Percentiles rank a stretch among this genome's conserved stretches.
Conservation (phyloP, 2,329 filamentous ascomycete species). For the Malbranchea zuffiana region DNA sequence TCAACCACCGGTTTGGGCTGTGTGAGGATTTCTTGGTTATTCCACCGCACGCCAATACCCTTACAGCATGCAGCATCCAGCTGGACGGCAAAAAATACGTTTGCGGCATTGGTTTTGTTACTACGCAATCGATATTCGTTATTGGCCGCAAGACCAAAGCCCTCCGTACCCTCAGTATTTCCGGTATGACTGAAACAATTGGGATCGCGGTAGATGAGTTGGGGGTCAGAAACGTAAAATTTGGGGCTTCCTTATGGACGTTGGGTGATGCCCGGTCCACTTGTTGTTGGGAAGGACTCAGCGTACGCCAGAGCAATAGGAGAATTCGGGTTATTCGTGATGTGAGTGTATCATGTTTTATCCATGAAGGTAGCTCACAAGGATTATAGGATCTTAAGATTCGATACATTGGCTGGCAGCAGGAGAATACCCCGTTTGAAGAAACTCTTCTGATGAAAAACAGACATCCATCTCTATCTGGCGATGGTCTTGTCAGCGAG, state of each 20-base stretch:
- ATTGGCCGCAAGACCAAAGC: constrained; percentile 1
- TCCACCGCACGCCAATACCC: constrained; percentile 2
- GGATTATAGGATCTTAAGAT: constrained; percentile 5
- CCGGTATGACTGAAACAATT: constrained; percentile 5
- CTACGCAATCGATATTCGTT: constrained; percentile 2
- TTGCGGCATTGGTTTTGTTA: constrained; percentile 7
- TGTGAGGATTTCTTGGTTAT: constrained; percentile 4
- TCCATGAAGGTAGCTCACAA: constrained; percentile 1
- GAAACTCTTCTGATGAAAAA: constrained; percentile 9
- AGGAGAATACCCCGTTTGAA: constrained; percentile 3
- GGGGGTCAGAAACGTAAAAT: constrained; percentile 6
- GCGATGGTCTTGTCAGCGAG: constrained; percentile 2
- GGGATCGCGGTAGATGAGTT: constrained; percentile 3
- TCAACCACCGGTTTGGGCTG: constrained; percentile 5
- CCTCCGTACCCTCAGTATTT: constrained; percentile 4
- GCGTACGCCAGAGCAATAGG: constrained; percentile 3
- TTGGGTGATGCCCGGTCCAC: constrained; percentile 2
- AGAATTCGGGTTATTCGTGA: constrained; percentile 8
- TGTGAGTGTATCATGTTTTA: constrained; percentile 4
- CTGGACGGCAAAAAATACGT: constrained; percentile 7
- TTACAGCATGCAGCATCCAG: constrained; percentile 5
- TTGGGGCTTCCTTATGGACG: neutral
- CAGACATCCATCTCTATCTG: constrained; percentile 7
- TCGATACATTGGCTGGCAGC: constrained; percentile 4
- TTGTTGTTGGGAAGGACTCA: constrained; percentile 6